A percentile compares a stretch with the other conserved stretches of the same genome.
Evolutionary conservation across 768 basidiomycete genomes (phyloP).

Genomic region (Cystofilobasidium bisporidii): DNA sequence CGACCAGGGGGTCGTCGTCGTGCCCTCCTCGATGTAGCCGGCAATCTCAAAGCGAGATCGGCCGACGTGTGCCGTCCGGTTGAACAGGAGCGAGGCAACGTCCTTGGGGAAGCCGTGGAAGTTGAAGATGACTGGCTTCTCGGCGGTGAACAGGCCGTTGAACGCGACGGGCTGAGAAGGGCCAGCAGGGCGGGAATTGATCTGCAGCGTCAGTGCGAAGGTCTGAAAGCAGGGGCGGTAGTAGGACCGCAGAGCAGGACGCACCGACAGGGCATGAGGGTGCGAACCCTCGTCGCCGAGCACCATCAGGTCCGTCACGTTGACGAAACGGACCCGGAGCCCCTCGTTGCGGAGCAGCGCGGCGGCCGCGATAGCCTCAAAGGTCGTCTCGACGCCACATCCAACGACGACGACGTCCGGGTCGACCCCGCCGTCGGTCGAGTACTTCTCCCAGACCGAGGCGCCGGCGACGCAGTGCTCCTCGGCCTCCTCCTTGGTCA

Average conservation of each 20-base stretch:
- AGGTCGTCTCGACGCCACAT: conserved; percentile 74
- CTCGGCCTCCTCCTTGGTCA: conserved; percentile 39
- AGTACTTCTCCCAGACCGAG: conserved; percentile 75
- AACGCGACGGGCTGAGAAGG: conserved; percentile 46
- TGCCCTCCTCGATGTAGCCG: conserved; percentile 40
- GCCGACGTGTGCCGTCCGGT: conserved; percentile 36
- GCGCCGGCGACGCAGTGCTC: conserved; percentile 75
- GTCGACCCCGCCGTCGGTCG: conserved; percentile 53
- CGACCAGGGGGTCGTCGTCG: conserved; percentile 38
- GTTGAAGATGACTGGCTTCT: conserved; percentile 65
- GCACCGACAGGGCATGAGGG: conserved; percentile 38
- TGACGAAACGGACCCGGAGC: conserved; percentile 72
- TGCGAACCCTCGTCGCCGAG: conserved; percentile 53
- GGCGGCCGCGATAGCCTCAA: conserved; percentile 80
- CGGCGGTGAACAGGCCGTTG: conserved; percentile 59
- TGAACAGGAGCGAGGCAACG: conserved; percentile 38
- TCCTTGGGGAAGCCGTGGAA: conserved; percentile 78
- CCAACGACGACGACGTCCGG: conserved; percentile 62
- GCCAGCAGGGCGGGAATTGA: no score
- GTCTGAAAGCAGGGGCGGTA: no score
- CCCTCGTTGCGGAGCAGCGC: conserved; percentile 60
- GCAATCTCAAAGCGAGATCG: conserved; percentile 34
- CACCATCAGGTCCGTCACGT: conserved; percentile 66
- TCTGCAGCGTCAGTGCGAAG: no score
- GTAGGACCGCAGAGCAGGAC: no score